Conservation (phyloP, 2,329 filamentous ascomycete genomes). For the Sphaerulina populicola region DNA sequence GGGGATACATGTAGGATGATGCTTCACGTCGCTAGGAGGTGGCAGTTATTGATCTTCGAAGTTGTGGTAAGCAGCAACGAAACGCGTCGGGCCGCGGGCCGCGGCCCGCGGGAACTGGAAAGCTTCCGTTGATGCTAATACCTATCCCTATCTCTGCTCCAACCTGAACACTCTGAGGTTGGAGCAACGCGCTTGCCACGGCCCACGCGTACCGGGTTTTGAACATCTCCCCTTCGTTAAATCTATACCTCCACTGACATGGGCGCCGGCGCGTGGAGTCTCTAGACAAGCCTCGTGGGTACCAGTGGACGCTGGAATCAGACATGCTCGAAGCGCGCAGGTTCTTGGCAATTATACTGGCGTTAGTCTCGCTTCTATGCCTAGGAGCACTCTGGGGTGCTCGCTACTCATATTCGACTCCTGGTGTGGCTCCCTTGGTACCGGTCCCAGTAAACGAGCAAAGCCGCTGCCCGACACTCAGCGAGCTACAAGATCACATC, state of each 20-base stretch:
- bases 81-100: too few relatives aligned
- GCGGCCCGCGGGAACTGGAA: too few relatives aligned
- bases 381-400: not conserved
- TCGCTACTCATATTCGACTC: not conserved
- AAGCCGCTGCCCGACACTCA: not conserved
- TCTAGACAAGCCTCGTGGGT: not conserved
- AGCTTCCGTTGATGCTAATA: too few relatives aligned
- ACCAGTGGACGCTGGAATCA: not conserved
- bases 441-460: not conserved
- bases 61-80: too few relatives aligned
- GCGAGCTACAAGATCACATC: not conserved
- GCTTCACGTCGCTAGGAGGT: conserved; percentile 12
- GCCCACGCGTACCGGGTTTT: too few relatives aligned
- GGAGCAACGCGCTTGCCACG: too few relatives aligned
- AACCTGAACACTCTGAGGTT: too few relatives aligned
- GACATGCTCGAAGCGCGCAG: not conserved
- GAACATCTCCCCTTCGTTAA: too few relatives aligned
- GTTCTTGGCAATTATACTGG: not conserved
- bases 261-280: too few relatives aligned
- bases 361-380: not conserved
- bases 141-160: too few relatives aligned
- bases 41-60: too few relatives aligned
- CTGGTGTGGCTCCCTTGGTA: not conserved
- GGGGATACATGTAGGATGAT: conserved; percentile 11
- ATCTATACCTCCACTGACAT: too few relatives aligned